Conservation (phyloP, 2,329 filamentous ascomycete species). For the Ceratocystis papillata region DNA sequence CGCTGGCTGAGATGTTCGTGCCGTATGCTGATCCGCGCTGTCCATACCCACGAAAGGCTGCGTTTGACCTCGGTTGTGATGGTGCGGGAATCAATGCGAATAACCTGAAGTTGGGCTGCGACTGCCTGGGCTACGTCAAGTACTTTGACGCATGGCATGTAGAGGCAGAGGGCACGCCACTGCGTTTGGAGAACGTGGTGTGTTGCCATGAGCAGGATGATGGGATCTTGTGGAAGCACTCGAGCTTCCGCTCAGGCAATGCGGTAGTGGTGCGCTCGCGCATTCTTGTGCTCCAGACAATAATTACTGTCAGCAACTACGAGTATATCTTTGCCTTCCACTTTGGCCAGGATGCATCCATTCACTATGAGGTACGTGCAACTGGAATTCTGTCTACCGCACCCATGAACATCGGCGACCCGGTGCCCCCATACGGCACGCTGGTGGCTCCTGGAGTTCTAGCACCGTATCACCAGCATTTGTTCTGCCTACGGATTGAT, state of each 20-base stretch:
- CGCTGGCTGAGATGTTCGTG: slow-evolving; percentile 59
- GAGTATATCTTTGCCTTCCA: slow-evolving; percentile 42
- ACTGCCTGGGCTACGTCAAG: slow-evolving; percentile 54
- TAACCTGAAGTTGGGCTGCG: slow-evolving; percentile 55
- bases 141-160: slow-evolving; percentile 33
- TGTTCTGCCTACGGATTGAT: slow-evolving; percentile 56
- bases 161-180: slow-evolving; percentile 29
- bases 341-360: slow-evolving; percentile 43
- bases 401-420: slow-evolving; percentile 44
- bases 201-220: slow-evolving; percentile 35
- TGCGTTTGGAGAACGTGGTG: slow-evolving; percentile 32
- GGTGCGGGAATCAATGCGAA: slow-evolving; percentile 55
- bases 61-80: slow-evolving; percentile 60
- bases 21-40: slow-evolving; percentile 54
- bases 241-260: slow-evolving; percentile 49
- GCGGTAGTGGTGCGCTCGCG: slow-evolving; percentile 48
- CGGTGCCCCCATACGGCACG: slow-evolving; percentile 44
- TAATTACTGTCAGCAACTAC: slow-evolving; percentile 57
- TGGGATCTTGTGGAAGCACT: slow-evolving; percentile 55
- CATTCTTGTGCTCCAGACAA: slow-evolving; percentile 52
- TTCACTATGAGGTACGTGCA: slow-evolving; percentile 32
- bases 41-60: slow-evolving; percentile 56
- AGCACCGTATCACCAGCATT: slow-evolving; percentile 57
- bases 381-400: slow-evolving; percentile 37
- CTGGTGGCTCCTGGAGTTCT: slow-evolving; percentile 53